Evolutionary conservation across 2,329 filamentous ascomycete species (phyloP), one percentile per base, ranked within the genome.

Genomic region (Ophiostoma sp.): DNA sequence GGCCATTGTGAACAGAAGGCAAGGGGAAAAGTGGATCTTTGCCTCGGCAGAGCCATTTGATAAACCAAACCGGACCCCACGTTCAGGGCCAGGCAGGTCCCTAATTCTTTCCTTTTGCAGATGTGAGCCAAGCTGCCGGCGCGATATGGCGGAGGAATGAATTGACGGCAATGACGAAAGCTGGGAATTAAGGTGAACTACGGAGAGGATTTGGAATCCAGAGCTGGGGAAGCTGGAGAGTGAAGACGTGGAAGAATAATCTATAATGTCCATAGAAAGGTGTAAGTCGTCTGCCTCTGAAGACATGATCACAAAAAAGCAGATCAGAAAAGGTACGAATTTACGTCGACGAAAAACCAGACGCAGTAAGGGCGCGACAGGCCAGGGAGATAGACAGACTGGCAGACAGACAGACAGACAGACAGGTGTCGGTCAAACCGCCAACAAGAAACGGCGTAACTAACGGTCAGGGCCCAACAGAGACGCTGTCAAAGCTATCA

Each of bases 31-130:
- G 61, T 45, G 61, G 36, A 15, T 6, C 36, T 15, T 28, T 66
- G 61, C 61, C 61, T 66, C 61, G 61, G 61, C 61, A 28, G 61
- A 66, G 61, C 61, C 36, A n/a, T 66, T 42, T 42, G 12, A 19
- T 45, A 22, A 45, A 66, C n/a, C n/a, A 22, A 4, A n/a, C 17
- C 17, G 7, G 45, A 48, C 45, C 45, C 17, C 15, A 50, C n/a
- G 48, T 39, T 39, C 36, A 42, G 39, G 39, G 8, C 39, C 39
- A 42, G n/a, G n/a, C n/a, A 45, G 42, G 42, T 45, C 42, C 42
- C 42, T 45, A 17, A 15, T 17, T 45, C 42, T n/a, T n/a, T n/a
- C n/a, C n/a, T n/a, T n/a, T n/a, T n/a, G n/a, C n/a, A n/a, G n/a
- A n/a, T n/a, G n/a, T n/a, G n/a, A n/a, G n/a, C n/a, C n/a, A 59